phyloP scores from a whole-genome alignment of 768 basidiomycete species.

The Postia placenta region DNA sequence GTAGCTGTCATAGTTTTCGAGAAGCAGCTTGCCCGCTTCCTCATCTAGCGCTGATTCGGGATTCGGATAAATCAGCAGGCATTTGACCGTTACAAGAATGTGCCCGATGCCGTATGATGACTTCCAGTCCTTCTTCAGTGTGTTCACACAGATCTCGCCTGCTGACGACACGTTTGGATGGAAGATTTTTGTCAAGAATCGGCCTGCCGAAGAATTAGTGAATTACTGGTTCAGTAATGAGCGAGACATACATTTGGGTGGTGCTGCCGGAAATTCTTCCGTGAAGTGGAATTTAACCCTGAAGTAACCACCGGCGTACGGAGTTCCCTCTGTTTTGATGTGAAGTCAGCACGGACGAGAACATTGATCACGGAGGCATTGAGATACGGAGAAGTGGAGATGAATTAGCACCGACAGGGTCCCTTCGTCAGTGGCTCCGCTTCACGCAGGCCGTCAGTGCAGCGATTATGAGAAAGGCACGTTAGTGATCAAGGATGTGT shows the following conservation, averaged over 20 bases:
- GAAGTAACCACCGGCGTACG: conserved; percentile 70
- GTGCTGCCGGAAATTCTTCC: conserved; percentile 88
- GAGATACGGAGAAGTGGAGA: no score
- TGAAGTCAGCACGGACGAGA: conserved; percentile 9
- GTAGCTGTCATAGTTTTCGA: conserved; percentile 88
- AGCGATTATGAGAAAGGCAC: no score
- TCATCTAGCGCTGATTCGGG: conserved; percentile 96
- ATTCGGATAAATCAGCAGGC: conserved; percentile 93
- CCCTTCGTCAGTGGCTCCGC: no score
- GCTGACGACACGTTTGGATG: conserved; percentile 89
- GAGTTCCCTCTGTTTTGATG: conserved; percentile 45
- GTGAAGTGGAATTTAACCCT: conserved; percentile 81
- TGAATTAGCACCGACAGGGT: no score
- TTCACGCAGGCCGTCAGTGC: no score
- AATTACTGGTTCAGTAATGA: neutral
- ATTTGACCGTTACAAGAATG: conserved; percentile 90
- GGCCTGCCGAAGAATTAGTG: conserved; percentile 43
- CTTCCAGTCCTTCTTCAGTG: conserved; percentile 96
- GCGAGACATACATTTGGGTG: conserved; percentile 77
- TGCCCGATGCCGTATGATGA: conserved; percentile 85
- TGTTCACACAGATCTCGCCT: conserved; percentile 96
- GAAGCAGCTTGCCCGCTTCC: conserved; percentile 86
- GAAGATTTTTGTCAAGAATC: conserved; percentile 92
- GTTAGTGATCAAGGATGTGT: no score
- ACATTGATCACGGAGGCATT: no score